Conservation (phyloP, 177 flowering plant genomes). For the Telopea speciosissima region DNA sequence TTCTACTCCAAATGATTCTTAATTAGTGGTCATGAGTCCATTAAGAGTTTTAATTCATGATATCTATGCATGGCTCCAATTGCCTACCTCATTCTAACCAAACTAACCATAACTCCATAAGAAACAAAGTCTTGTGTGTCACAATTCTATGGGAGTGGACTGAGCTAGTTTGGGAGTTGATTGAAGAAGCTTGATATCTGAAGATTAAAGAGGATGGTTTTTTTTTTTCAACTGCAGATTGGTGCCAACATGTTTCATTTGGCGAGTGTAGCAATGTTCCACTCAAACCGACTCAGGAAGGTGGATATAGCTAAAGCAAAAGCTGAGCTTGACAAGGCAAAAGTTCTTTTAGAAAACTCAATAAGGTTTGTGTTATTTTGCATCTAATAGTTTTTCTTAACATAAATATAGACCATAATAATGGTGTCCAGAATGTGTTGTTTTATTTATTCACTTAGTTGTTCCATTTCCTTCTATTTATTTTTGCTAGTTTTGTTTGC, state of each 20-base stretch:
- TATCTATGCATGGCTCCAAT: not conserved
- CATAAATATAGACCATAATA: not conserved
- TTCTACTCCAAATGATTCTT: too few species aligned
- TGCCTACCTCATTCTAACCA: not conserved
- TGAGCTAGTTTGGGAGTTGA: too few species aligned
- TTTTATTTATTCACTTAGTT: not conserved
- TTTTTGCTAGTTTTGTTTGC: not conserved
- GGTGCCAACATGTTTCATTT: slow-evolving; percentile 63
- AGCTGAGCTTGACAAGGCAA: slow-evolving; percentile 56
- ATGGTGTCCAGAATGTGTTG: too few species aligned
- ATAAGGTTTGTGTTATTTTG: slow-evolving; percentile 39
- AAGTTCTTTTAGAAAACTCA: slow-evolving; percentile 39
- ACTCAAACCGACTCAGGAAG: slow-evolving; percentile 33
- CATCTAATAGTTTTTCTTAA: not conserved
- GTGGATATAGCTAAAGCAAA: slow-evolving; percentile 37
- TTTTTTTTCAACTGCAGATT: slow-evolving; percentile 32
- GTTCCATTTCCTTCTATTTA: not conserved
- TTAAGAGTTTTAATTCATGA: too few species aligned
- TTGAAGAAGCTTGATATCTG: too few species aligned
- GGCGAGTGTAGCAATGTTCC: slow-evolving; percentile 57
- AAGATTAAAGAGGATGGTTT: too few species aligned
- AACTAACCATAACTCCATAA: not conserved
- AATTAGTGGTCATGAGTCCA: too few species aligned
- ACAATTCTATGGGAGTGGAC: too few species aligned
- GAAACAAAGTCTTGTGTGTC: too few species aligned